These are phyloP conservation scores for Mariannaea sp. DNA, from an alignment of 2,329 filamentous ascomycete species.

Conservation along the genomic window DNA sequence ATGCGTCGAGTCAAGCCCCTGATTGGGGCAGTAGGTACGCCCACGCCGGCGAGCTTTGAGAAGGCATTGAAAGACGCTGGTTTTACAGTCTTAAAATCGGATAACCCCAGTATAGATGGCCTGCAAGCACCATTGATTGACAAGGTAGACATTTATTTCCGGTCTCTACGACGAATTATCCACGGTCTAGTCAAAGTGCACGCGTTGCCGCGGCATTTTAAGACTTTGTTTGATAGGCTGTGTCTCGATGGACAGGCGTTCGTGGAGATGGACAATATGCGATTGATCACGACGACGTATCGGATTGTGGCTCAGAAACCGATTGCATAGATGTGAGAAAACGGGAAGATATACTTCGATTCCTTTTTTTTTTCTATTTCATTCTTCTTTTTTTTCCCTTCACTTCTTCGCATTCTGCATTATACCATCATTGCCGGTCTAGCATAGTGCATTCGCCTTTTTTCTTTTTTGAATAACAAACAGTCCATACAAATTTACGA, in stretches of 20 bases:
- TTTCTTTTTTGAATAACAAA: too few species aligned
- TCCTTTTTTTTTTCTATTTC: too few species aligned
- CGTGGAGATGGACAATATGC: conserved; percentile 18
- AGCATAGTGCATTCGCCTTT: too few species aligned
- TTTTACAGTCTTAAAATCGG: conserved; percentile 4
- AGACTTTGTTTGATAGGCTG: conserved; percentile 10
- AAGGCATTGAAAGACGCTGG: conserved; percentile 13
- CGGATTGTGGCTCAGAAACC: conserved; percentile 12
- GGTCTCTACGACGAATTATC: conserved; percentile 7
- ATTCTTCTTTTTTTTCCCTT: too few species aligned
- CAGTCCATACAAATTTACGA: too few species aligned
- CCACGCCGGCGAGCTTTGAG: conserved; percentile 11
- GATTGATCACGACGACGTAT: conserved; percentile 19
- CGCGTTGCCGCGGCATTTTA: conserved; percentile 10
- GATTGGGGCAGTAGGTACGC: conserved; percentile 15
- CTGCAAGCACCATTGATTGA: conserved; percentile 13
- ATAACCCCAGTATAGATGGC: conserved; percentile 14
- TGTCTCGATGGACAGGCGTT: conserved; percentile 17
- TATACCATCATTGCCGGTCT: too few species aligned
- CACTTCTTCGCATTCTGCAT: too few species aligned
- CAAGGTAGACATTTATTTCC: conserved; percentile 19
- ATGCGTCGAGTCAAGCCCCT: conserved; percentile 18
- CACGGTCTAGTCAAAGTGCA: conserved; percentile 8
- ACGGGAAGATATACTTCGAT: too few species aligned
- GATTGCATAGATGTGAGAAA: too few species aligned